Evolutionary conservation across 2,329 filamentous ascomycete genomes (phyloP), one percentile per base, ranked within the genome.

Genomic region (Microdochium paspali): DNA sequence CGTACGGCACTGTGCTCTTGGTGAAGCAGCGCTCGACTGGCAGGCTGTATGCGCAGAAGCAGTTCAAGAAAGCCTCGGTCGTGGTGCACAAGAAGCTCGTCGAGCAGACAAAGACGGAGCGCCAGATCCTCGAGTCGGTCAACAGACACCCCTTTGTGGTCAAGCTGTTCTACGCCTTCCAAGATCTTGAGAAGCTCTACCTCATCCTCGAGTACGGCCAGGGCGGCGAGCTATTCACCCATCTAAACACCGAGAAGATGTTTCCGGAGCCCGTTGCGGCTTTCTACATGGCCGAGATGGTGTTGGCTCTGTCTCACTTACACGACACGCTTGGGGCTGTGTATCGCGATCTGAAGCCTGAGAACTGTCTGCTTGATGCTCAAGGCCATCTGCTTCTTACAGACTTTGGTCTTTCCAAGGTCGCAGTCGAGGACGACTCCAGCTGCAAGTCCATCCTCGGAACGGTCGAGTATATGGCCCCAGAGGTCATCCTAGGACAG

Each of bases 231-330:
- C 76, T 98, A 5, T 98, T 98, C 64, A 90, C 87, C n/a, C 91
- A 97, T 60, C 76, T 98, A 24, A 88, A 84, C 50, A 85, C 89
- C 54, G 90, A 97, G 65, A 87, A 89, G 64, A 97, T 97, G 87
- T 97, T 98, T 56, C 77, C 85, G 13, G 91, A 97, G 67, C 77
- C 87, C 15, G 85, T 85, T 2, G 87, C 91, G 0, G 88, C 90
- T 1, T 98, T 97, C 66, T 98, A 98, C 76, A 95, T 97, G 87
- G 94, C 90, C 0, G 90, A 98, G 69, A 94, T 98, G 82, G 82
- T 95, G 4, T 80, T 98, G 23, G 94, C 93, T 25, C 79, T 98
- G 44, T 88, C 91, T 31, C 90, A 98, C 66, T 78, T 98, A 24
- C 93, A 98, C 68, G 83, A 87, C 56, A 90, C 85, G 53, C 81